These are phyloP conservation scores for Mortierella sp. DNA, from an alignment of 371 early-diverging fungal species.

Conservation along the genomic window DNA sequence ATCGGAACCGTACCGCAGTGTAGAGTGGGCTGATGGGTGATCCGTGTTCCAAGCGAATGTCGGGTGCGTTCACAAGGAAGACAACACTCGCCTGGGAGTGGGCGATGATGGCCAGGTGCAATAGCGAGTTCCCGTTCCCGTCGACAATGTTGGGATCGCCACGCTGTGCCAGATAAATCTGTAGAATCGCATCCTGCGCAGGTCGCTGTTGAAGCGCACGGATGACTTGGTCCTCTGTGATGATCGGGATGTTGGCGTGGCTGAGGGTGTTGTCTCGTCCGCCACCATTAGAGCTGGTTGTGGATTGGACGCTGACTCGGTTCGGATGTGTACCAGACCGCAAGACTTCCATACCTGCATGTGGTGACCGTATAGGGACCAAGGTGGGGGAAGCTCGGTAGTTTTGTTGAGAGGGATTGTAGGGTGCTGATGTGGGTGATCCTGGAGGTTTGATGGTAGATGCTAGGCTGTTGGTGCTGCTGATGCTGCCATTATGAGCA, in stretches of 20 bases:
- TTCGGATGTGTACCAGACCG: slow-evolving; percentile 42
- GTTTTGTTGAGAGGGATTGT: slow-evolving; percentile 28
- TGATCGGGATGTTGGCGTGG: background rate
- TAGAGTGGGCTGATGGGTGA: slow-evolving; percentile 55
- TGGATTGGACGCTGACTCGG: slow-evolving; percentile 46
- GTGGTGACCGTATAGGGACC: slow-evolving; percentile 39
- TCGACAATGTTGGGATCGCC: slow-evolving; percentile 56
- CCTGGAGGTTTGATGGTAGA: slow-evolving; percentile 49
- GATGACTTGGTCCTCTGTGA: slow-evolving; percentile 51
- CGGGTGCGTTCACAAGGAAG: slow-evolving; percentile 47
- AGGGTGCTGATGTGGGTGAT: slow-evolving; percentile 42
- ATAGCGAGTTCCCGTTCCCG: slow-evolving; percentile 44
- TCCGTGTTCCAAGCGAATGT: slow-evolving; percentile 50
- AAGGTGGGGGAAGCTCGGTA: slow-evolving; percentile 46
- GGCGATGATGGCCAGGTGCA: slow-evolving; percentile 51
- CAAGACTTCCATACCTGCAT: slow-evolving; percentile 28
- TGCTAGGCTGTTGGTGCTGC: slow-evolving; percentile 20
- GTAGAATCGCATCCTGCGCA: slow-evolving; percentile 41
- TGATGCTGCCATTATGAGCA: slow-evolving; percentile 27
- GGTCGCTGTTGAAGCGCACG: slow-evolving; percentile 45
- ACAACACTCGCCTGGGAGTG: slow-evolving; percentile 52
- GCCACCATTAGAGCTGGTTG: slow-evolving; percentile 25
- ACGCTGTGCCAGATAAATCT: slow-evolving; percentile 38
- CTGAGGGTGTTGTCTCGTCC: slow-evolving; percentile 8
- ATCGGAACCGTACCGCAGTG: slow-evolving; percentile 53